A percentile compares a stretch with the other conserved stretches of the same genome.
Conservation (phyloP, 2,329 filamentous ascomycete genomes). For the Colletotrichum cuscutae region DNA sequence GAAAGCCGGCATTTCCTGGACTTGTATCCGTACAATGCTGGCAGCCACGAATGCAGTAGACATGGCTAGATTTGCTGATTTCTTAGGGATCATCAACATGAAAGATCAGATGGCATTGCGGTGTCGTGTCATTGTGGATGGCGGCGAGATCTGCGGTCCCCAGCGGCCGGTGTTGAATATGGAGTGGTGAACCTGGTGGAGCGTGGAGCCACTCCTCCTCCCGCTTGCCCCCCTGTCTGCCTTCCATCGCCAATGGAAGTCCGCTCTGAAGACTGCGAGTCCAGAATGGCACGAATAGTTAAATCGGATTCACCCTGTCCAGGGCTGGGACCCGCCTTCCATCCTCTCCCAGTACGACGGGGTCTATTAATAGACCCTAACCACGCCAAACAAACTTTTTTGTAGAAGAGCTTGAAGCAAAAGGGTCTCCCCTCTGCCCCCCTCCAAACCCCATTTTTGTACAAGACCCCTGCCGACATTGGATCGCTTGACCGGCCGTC, state of each 20-base stretch:
- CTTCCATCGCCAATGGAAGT: not conserved
- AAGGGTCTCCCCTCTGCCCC: not conserved
- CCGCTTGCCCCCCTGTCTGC: not conserved
- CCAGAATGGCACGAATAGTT: not conserved
- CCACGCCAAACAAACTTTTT: constrained; percentile 20
- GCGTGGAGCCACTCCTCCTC: not conserved
- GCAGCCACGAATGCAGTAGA: not conserved
- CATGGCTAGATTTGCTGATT: not conserved
- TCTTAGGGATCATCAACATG: not conserved
- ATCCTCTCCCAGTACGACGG: not conserved
- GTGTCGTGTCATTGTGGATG: not conserved
- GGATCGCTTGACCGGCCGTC: not conserved
- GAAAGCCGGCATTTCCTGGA: not conserved
- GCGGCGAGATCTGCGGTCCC: not conserved
- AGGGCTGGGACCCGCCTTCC: not conserved
- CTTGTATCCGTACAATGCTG: not conserved
- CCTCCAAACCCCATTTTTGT: not conserved
- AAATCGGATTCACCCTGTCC: not conserved
- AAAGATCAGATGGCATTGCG: not conserved
- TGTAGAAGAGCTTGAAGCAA: not conserved
- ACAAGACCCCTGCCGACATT: not conserved
- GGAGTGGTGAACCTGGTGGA: not conserved
- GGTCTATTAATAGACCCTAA: constrained; percentile 20
- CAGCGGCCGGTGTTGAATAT: not conserved
- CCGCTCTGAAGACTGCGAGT: not conserved